Base-by-base conservation (phyloP, 179 eudicot species). In the Silene noctiflora region DNA sequence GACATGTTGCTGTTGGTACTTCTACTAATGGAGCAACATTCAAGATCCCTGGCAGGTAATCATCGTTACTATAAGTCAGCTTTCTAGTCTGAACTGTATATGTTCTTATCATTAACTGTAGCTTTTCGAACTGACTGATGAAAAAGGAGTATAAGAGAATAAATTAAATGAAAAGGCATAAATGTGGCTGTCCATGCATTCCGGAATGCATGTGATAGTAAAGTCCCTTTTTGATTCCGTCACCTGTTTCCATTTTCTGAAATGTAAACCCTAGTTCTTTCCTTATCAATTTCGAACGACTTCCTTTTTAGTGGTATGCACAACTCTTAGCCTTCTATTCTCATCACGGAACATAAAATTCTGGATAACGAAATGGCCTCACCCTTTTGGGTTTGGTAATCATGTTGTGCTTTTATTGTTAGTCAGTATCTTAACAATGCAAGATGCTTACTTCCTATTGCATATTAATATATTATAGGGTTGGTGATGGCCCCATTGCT, bases 1-100 rank as follows among this genome's bases (percentile, higher is more conserved):
- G 97, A 81, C 89, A 85, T 79, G 80, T 94, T 74, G 98, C 98
- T 78, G 96, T 85, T 71, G 98, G 98, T 68, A 94, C 98, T 56
- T 94, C 98, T 42, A 94, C 97, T n/a, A 94, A 94, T 86, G 98
- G 98, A 64, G 98, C 98, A 77, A 90, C 92, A 59, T 92, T 87
- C 79, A 94, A 94, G 85, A 88, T 94, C 77, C 98, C 97, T 55
- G 98, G 98, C 86, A 92, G 98, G 98, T 92, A 85, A 55, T 59
- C 27, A 11, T 16, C 27, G 13, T 16, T 11, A 53, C 59, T 59
- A 59, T 65, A 19, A 11, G 7, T 67, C 46, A 42, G 60, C 33
- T 67, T 29, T 29, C 33, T 2, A 51, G 51, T 70, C 20, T 72
- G 14, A 72, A 14, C 2, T 19, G 12, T 19, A 22, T 4, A n/a